These are phyloP conservation scores for Bertia moriformis DNA, from an alignment of 2,329 filamentous ascomycete genomes.

Conservation along the genomic window DNA sequence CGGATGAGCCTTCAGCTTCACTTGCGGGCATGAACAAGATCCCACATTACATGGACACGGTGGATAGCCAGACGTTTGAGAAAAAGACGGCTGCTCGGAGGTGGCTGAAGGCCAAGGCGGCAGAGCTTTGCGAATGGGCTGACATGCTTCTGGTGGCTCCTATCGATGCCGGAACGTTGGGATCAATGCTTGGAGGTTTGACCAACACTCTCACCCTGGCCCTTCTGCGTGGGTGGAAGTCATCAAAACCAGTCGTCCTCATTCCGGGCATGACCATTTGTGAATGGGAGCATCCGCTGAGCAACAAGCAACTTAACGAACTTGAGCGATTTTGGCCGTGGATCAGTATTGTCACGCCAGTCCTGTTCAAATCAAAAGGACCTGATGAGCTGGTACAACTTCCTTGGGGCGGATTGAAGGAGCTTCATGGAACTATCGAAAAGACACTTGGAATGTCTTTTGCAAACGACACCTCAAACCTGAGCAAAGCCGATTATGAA, in stretches of 20 bases:
- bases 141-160: not conserved
- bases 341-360: not conserved
- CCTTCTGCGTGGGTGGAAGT: not conserved
- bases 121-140: not conserved
- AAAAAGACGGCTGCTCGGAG: not conserved
- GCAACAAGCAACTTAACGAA: not conserved
- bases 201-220: not conserved
- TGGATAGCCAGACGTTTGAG: not conserved
- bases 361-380: not conserved
- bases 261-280: not conserved
- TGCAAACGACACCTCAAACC: not conserved
- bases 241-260: not conserved
- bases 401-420: not conserved
- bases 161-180: not conserved
- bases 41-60: conserved; percentile 1
- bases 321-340: not conserved
- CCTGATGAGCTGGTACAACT: not conserved
- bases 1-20: conserved; percentile 12
- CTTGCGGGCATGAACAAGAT: conserved; percentile 1
- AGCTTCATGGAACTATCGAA: not conserved
- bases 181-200: not conserved
- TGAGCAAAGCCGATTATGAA: too few relatives aligned
- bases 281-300: conserved; percentile 1
- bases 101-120: conserved; percentile 1
- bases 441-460: not conserved